phyloP scores from a whole-genome alignment of 768 basidiomycete genomes.

The Mycena leptocephala region DNA sequence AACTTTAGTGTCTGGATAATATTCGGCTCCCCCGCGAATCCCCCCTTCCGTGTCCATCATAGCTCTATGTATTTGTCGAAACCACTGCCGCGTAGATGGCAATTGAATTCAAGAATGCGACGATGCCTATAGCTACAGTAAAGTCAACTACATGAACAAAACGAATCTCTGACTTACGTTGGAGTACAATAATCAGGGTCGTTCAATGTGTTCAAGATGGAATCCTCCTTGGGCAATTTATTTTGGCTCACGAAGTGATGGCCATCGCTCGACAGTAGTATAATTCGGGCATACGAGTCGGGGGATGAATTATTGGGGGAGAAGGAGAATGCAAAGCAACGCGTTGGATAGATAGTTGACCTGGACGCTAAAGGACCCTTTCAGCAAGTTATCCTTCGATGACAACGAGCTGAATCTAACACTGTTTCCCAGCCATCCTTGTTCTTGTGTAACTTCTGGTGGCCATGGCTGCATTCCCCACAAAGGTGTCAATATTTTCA shows the following conservation, averaged over 20 bases:
- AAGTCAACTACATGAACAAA: neutral
- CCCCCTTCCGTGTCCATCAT: too few relatives aligned
- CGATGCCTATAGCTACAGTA: too few relatives aligned
- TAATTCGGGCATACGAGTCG: conserved; percentile 42
- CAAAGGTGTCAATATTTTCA: conserved; percentile 2
- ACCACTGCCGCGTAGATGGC: too few relatives aligned
- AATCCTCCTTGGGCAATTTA: conserved; percentile 48
- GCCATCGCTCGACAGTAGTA: conserved; percentile 49
- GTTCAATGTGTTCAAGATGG: conserved; percentile 35
- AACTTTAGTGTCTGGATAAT: too few relatives aligned
- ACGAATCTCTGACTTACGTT: conserved; percentile 34
- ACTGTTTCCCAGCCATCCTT: conserved; percentile 55
- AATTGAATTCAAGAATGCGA: too few relatives aligned
- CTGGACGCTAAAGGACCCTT: conserved; percentile 44
- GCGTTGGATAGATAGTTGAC: conserved; percentile 55
- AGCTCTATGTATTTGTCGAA: too few relatives aligned
- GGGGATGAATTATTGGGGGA: conserved; percentile 49
- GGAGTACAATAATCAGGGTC: conserved; percentile 41
- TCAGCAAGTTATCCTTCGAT: neutral
- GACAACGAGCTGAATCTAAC: conserved; percentile 47
- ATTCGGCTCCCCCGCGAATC: too few relatives aligned
- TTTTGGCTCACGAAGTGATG: conserved; percentile 41
- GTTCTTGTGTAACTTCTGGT: conserved; percentile 42
- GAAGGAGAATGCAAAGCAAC: conserved; percentile 51
- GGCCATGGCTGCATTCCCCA: conserved; percentile 7